phyloP scores from a whole-genome alignment of 495 filamentous ascomycete species.

The Letharia lupina region DNA sequence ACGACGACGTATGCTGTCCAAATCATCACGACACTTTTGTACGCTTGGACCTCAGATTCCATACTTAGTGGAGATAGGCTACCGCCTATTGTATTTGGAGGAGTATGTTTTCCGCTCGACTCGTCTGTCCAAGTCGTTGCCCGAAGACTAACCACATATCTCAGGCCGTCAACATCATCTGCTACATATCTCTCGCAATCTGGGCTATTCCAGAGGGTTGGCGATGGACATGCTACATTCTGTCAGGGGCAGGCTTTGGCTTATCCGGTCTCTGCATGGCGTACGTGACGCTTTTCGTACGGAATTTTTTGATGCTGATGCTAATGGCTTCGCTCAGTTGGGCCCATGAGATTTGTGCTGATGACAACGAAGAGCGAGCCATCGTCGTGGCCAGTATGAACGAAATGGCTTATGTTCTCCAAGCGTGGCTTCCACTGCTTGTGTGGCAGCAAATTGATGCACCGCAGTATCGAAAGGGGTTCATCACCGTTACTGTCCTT shows the following conservation, averaged over 20 bases:
- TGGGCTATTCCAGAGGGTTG: not conserved
- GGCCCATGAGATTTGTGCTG: conserved; percentile 44
- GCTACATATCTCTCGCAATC: conserved; percentile 1
- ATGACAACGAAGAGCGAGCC: conserved; percentile 45
- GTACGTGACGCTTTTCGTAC: not conserved
- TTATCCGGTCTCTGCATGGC: conserved; percentile 4
- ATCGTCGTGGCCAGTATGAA: conserved; percentile 45
- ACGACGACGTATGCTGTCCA: conserved; percentile 1
- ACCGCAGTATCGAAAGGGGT: conserved; percentile 42
- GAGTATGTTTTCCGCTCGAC: not conserved
- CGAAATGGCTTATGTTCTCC: conserved; percentile 41
- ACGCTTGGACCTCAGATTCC: not conserved
- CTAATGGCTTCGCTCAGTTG: conserved; percentile 30
- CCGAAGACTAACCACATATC: not conserved
- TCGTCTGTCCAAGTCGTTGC: not conserved
- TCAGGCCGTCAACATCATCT: not conserved
- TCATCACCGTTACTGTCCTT: conserved; percentile 35
- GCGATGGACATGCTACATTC: conserved; percentile 3
- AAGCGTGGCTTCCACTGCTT: conserved; percentile 42
- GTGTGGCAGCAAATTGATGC: conserved; percentile 48
- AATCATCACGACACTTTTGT: not conserved
- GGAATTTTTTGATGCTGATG: not conserved
- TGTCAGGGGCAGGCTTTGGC: not conserved
- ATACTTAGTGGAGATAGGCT: not conserved
- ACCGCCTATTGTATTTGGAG: not conserved